Conservation (phyloP, 352 stramenopile genomes). For the Vaucheria bursata region DNA sequence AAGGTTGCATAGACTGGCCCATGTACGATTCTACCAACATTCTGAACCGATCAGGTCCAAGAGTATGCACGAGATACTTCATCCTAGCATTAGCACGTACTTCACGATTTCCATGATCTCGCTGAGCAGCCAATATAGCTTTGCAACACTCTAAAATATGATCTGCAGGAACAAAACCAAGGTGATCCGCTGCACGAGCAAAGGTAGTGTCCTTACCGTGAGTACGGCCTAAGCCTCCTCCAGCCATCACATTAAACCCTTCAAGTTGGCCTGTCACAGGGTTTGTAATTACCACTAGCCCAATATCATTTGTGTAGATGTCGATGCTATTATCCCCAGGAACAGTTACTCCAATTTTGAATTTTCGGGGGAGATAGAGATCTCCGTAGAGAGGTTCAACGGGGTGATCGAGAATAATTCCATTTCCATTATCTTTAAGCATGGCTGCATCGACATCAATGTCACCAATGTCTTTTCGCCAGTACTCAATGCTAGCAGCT, state of each 20-base stretch:
- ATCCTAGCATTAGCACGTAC: constrained; percentile 86
- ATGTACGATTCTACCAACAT: constrained; percentile 83
- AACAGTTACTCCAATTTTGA: constrained; percentile 96
- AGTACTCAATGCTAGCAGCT: constrained; percentile 82
- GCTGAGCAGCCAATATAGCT: constrained; percentile 82
- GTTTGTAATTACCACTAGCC: constrained; percentile 81
- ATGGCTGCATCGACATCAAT: constrained; percentile 47
- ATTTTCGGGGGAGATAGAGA: constrained; percentile 91
- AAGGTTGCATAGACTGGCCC: constrained; percentile 62
- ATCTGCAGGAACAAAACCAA: constrained; percentile 87
- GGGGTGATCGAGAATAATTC: constrained; percentile 62
- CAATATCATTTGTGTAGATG: constrained; percentile 93
- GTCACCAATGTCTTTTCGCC: constrained; percentile 47
- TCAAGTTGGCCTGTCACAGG: constrained; percentile 56
- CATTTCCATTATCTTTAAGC: constrained; percentile 56
- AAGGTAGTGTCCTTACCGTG: constrained; percentile 96
- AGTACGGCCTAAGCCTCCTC: constrained; percentile 91
- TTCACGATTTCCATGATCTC: constrained; percentile 90
- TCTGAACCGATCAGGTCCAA: constrained; percentile 85
- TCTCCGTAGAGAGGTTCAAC: constrained; percentile 91
- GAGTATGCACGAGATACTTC: constrained; percentile 96
- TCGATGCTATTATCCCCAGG: constrained; percentile 93
- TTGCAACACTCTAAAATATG: constrained; percentile 64
- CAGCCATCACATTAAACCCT: constrained; percentile 92
- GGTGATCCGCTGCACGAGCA: constrained; percentile 83